Base-by-base conservation (phyloP, 1,284 basidiomycete genomes). In the Melampsora larici-populina region DNA sequence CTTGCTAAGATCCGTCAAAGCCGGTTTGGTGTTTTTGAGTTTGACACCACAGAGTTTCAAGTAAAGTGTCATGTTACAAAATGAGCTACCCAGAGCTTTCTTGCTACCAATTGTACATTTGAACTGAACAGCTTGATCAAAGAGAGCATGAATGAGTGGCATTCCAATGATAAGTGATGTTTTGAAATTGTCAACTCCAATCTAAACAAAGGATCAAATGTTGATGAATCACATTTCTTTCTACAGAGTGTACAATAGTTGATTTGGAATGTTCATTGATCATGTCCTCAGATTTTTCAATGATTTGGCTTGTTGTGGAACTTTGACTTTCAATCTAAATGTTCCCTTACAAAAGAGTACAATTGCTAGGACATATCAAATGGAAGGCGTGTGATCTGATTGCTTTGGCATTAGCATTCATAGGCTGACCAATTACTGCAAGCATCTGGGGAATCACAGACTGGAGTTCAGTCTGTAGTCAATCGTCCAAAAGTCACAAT, bases 21-120 rank as follows among this genome's bases (percentile, higher is more conserved):
- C 94, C 55, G 99, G 89, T 85, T 96, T 97, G 79, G 91, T 91
- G 86, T 97, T 97, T 90, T 98, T 99, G 86, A 96, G 96, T 86
- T 92, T 91, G 79, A 97, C 90, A 67, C 91, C 94, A 96, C 96
- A 99, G 82, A 94, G 92, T 46, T 99, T 89, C 24, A 93, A 92
- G 83, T 98, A 99, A 78, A 99, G 88, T 33, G 92, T 91, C 84
- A 97, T 92, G 79, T 94, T 89, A 79, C 97, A 91, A 79, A 97
- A 88, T 70, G 92, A 92, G 79, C 87, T 86, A 68, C 94, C 92
- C 82, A 91, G 90, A 29, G 87, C 86, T 80, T 88, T 88, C 87
- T 97, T 95, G 68, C 88, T 90, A 79, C 94, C 94, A 78, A 90
- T 92, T 78, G 87, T 87, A 68, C 98, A 88, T 82, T 97, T 90